Evolutionary conservation across 139 green algal species (phyloP), one percentile per base, ranked within the genome.

Genomic region (Pleodorina starrii): DNA sequence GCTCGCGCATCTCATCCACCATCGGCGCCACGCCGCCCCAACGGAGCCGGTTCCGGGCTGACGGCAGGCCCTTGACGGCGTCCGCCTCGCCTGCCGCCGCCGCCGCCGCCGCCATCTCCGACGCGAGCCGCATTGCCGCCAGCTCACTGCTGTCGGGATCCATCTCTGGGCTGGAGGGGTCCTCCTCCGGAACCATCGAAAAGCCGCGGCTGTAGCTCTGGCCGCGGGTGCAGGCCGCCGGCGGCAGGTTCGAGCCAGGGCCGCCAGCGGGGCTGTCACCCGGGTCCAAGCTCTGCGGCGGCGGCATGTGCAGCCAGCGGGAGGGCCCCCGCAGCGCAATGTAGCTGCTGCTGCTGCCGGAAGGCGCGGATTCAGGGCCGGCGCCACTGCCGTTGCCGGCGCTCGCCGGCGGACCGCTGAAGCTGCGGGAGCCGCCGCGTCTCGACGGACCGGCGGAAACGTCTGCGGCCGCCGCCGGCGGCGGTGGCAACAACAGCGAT

Each of bases 101-200:
- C 44, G 42, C 73, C 14, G 73, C 42, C 29, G 40, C 40, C 9
- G 23, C 42, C 1, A 36, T 50, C 42, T 38, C 73, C 21, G 73
- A 36, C 5, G 73, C 73, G 25, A 11, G 23, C 36, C 35, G 38
- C 71, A 78, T 36, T 16, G 9, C 36, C 40, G 42, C 42, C 68
- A 76, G 35, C 46, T 76, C 68, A 32, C 36, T 19, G 36, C 68
- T 76, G 40, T 54, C 72, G 9, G 69, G 10, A 10, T 77, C 35
- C 4, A 59, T 21, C 43, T 81, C 73, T 17, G 42, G 35, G 42
- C 42, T 78, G 14, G 36, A 32, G 6, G 54, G 11, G 1, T 73
- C 51, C 36, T 85, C 78, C 78, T 85, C 78, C 78, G 78, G 78
- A 7, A 85, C 78, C 54, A 73, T 32, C 14, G 48, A 5, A 32